Conservation (phyloP, 2,329 filamentous ascomycete species). For the Phyllosticta ampelicida region DNA sequence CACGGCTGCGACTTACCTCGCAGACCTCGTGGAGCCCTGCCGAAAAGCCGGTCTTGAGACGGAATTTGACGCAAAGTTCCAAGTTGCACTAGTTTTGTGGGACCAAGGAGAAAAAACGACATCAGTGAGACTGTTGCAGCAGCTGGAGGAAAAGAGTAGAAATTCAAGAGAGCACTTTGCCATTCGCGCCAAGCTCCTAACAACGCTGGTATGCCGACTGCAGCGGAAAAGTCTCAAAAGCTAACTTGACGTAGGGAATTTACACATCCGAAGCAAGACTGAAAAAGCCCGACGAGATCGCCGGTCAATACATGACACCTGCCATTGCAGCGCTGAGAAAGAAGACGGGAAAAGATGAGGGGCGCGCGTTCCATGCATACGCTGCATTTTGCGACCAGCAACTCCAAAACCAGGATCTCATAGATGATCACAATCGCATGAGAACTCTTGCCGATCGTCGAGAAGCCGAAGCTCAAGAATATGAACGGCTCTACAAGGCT, state of each 20-base stretch:
- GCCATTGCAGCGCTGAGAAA: slow-evolving; percentile 71
- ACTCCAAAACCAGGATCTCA: slow-evolving; percentile 70
- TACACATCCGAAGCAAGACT: slow-evolving; percentile 82
- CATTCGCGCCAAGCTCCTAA: slow-evolving; percentile 56
- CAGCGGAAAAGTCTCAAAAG: neutral
- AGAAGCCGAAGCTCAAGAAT: slow-evolving; percentile 64
- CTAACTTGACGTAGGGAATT: slow-evolving; percentile 47
- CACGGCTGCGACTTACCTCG: slow-evolving; percentile 74
- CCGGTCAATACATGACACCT: slow-evolving; percentile 72
- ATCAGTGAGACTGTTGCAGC: slow-evolving; percentile 80
- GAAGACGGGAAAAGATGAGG: slow-evolving; percentile 60
- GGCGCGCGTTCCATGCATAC: slow-evolving; percentile 88
- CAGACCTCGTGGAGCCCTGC: slow-evolving; percentile 61
- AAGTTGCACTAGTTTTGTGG: slow-evolving; percentile 85
- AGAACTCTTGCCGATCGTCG: slow-evolving; percentile 72
- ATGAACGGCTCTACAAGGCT: slow-evolving; percentile 49
- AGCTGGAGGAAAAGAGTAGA: slow-evolving; percentile 35
- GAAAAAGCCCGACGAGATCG: slow-evolving; percentile 83
- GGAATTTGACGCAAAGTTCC: slow-evolving; percentile 65
- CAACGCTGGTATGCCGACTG: slow-evolving; percentile 52
- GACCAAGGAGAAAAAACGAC: slow-evolving; percentile 82
- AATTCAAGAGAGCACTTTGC: slow-evolving; percentile 15
- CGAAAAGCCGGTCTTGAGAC: slow-evolving; percentile 62
- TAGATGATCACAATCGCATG: slow-evolving; percentile 75
- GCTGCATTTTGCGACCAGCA: slow-evolving; percentile 93